Base-by-base conservation (phyloP, 2,329 filamentous ascomycete species). In the Ceratocystis albifundus region DNA sequence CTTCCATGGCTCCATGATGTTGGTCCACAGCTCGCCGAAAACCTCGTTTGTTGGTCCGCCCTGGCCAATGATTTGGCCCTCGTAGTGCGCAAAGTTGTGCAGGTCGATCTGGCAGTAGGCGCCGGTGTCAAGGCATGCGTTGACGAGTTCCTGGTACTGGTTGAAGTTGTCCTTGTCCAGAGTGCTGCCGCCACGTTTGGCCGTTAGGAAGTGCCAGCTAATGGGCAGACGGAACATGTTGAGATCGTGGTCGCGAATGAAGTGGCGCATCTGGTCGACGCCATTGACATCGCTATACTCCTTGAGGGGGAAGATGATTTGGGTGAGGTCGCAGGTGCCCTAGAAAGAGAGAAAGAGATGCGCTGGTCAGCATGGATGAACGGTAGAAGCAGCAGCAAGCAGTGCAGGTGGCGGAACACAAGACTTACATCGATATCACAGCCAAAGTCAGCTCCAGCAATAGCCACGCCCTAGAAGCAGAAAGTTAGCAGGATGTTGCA, bases 11-110 rank as follows among this genome's bases (percentile, higher is more conserved):
- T 74, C 76, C 0, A 86, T 85, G 3, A 85, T 73, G 67, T 81
- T 76, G 1, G 71, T 73, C 86, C 86, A 88, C 4, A 88, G 74
- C 53, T 75, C 75, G 2, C 78, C 80, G 70, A 88, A 84, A 15
- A 84, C 74, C 10, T 79, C 80, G 71, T 87, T 79, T 0, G 79
- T 79, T 0, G 84, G 84, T 0, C 84, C 85, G 25, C 84, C 85
- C 71, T 88, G 85, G 0, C 85, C 86, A 66, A 88, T 80, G 69
- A 88, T 83, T 2, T 74, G 74, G 15, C 81, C 81, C 69, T 88
- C 80, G 78, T 82, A 87, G 61, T 85, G 79, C 0, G 80, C 84
- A 74, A 78, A 83, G 73, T 83, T 83, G 75, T 83, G 80, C 32
- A 83, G 72, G 67, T 86, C 83, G 65, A 87, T 76, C 71, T 86